A percentile compares a stretch with the other conserved stretches of the same genome.
Evolutionary conservation across 2,329 filamentous ascomycete genomes (phyloP).

Genomic region (Magnaporthiopsis incrustans): DNA sequence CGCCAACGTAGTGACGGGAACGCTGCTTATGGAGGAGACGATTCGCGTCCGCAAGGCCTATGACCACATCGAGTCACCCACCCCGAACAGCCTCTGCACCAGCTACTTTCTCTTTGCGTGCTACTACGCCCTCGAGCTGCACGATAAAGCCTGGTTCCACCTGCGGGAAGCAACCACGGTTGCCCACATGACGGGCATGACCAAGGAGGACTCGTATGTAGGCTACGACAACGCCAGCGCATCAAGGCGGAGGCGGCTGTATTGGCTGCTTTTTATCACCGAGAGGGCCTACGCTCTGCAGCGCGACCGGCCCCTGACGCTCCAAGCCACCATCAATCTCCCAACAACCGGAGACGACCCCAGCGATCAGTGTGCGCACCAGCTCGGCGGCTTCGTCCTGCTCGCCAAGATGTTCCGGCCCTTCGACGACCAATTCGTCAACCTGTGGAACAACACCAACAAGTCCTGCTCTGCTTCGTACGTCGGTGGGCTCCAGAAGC

Average conservation of each 20-base stretch:
- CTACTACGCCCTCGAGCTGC: constrained; percentile 62
- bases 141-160: constrained; percentile 73
- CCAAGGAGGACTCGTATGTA: constrained; percentile 54
- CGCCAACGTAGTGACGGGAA: constrained; percentile 54
- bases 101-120: constrained; percentile 73
- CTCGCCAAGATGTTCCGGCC: constrained; percentile 56
- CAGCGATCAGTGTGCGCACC: constrained; percentile 43
- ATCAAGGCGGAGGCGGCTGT: constrained; percentile 57
- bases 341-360: constrained; percentile 55
- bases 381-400: constrained; percentile 49
- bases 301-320: constrained; percentile 59
- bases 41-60: constrained; percentile 55
- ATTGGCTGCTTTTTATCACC: constrained; percentile 64
- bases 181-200: constrained; percentile 51
- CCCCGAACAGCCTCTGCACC: constrained; percentile 54
- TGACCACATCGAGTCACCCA: constrained; percentile 50
- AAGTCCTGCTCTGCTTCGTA: constrained; percentile 49
- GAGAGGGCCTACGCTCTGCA: constrained; percentile 69
- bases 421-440: constrained; percentile 57
- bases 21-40: constrained; percentile 60
- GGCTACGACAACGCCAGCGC: constrained; percentile 52
- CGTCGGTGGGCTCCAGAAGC: constrained; percentile 51
- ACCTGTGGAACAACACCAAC: constrained; percentile 59
- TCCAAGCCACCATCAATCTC: constrained; percentile 61
- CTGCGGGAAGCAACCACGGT: constrained; percentile 70